Evolutionary conservation across 169 alveolate species (phyloP), one percentile per base, ranked within the genome.

Genomic region (Plasmodium coatneyi): DNA sequence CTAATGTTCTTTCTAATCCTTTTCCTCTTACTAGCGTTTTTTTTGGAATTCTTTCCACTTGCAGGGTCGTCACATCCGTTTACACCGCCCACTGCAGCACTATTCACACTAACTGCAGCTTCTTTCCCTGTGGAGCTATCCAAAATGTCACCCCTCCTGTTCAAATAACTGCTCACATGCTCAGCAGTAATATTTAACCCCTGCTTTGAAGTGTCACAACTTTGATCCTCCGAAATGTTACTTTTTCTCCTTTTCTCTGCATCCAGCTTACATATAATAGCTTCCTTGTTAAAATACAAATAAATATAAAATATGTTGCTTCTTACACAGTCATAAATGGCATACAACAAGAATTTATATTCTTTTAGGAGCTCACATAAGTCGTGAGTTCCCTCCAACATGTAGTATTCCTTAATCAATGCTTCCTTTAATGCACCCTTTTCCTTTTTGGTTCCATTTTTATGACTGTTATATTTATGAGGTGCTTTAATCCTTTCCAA

Each of bases 221-320:
- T 30, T n/a, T 49, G 14, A 49, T 9, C 28, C 25, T 43, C 14
- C 14, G 28, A 32, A 66, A 56, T 66, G 41, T 30, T 41, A 14
- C 74, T 82, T 66, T 46, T 32, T 32, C 72, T 14, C 10, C 46
- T 28, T 66, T 36, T 49, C 34, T 70, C 43, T 22, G 30, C 34
- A 9, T 56, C 79, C 52, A 34, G 19, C 30, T 82, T 66, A 39
- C 72, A 66, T 34, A 41, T 46, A 66, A 89, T 89, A 19, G 71
- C 32, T 7, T 89, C 94, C 49, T 79, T 79, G 66, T 79, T 89
- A 89, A 89, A 89, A 89, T 79, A 89, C 36, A 89, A 39, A 79
- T 89, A 89, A 34, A 89, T 89, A 34, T 89, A 89, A 79, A 22
- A 79, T 22, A 89, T 89, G 82, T 89, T 79, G 81, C 72, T 60